These are phyloP conservation scores for Backusella mclennaniae DNA, from an alignment of 192 early-diverging fungal species.

Conservation along the genomic window DNA sequence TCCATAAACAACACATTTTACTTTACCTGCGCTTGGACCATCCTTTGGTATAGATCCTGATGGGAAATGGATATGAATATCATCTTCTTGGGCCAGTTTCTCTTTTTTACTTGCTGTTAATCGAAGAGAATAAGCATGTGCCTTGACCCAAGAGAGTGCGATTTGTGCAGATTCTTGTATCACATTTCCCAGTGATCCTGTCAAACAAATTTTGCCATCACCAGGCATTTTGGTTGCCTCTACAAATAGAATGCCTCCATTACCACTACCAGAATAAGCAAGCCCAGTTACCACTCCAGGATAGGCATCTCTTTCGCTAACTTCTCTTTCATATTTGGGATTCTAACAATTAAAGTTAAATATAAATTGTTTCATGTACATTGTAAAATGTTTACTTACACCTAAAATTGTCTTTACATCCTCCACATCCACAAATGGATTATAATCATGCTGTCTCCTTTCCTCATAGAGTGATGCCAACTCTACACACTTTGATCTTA, in stretches of 20 bases:
- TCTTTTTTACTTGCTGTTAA: slow-evolving; percentile 40
- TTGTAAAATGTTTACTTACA: slow-evolving; percentile 25
- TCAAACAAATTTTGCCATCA: slow-evolving; percentile 64
- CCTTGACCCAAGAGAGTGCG: slow-evolving; percentile 75
- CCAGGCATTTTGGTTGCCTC: slow-evolving; percentile 78
- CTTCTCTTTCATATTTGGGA: slow-evolving; percentile 65
- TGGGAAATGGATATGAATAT: slow-evolving; percentile 91
- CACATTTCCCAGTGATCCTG: slow-evolving; percentile 78
- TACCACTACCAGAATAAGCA: slow-evolving; percentile 73
- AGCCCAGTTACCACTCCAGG: slow-evolving; percentile 85
- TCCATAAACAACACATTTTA: not conserved
- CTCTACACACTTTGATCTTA: slow-evolving; percentile 67
- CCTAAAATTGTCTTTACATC: slow-evolving; percentile 68
- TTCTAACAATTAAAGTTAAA: slow-evolving; percentile 26
- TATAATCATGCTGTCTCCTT: slow-evolving; percentile 35
- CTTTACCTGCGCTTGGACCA: slow-evolving; percentile 65
- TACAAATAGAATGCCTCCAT: slow-evolving; percentile 76
- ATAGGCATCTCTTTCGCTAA: slow-evolving; percentile 56
- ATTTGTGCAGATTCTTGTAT: slow-evolving; percentile 84
- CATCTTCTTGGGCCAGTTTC: slow-evolving; percentile 55
- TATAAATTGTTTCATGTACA: not conserved
- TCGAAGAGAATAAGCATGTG: slow-evolving; percentile 60
- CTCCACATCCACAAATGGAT: slow-evolving; percentile 40
- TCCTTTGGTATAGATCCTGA: slow-evolving; percentile 81
- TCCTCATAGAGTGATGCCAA: slow-evolving; percentile 54